Conservation (phyloP, 371 early-diverging fungal species). For the Blakeslea trispora region DNA sequence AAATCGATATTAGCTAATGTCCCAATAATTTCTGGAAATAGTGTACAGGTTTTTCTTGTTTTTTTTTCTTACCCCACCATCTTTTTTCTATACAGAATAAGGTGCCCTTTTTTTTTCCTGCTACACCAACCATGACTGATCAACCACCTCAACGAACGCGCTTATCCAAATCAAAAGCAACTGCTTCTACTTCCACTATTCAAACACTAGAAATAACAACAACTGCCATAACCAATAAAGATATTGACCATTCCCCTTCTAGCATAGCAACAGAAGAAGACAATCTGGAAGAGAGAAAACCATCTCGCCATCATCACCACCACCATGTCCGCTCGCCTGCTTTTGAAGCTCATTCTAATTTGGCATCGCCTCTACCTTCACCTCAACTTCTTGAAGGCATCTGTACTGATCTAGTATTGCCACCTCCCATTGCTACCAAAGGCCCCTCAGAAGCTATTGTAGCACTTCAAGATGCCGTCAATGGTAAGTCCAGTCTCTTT, state of each 20-base stretch:
- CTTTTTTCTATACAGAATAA: not conserved
- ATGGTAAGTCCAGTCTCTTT: constrained; percentile 27
- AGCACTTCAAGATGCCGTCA: constrained; percentile 49
- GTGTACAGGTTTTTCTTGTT: too few relatives aligned
- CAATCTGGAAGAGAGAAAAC: constrained; percentile 21
- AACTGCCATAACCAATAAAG: constrained; percentile 34
- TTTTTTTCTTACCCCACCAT: constrained; percentile 7
- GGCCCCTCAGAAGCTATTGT: constrained; percentile 48
- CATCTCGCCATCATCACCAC: constrained; percentile 39
- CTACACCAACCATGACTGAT: constrained; percentile 17
- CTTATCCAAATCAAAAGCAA: constrained; percentile 41
- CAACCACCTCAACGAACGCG: constrained; percentile 33
- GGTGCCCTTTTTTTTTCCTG: not conserved
- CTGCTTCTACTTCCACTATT: constrained; percentile 42
- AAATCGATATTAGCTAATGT: too few relatives aligned
- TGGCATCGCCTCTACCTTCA: constrained; percentile 29
- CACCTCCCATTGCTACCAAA: constrained; percentile 36
- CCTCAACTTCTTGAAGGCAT: constrained; percentile 20
- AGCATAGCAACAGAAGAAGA: constrained; percentile 1
- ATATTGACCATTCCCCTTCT: constrained; percentile 4
- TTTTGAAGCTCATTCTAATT: constrained; percentile 20
- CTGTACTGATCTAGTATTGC: constrained; percentile 20
- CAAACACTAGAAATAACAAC: constrained; percentile 50
- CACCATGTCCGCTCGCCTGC: constrained; percentile 40
- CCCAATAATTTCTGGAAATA: too few relatives aligned